phyloP scores from a whole-genome alignment of 108 stramenopile species.

The Nitzschia putrida region DNA sequence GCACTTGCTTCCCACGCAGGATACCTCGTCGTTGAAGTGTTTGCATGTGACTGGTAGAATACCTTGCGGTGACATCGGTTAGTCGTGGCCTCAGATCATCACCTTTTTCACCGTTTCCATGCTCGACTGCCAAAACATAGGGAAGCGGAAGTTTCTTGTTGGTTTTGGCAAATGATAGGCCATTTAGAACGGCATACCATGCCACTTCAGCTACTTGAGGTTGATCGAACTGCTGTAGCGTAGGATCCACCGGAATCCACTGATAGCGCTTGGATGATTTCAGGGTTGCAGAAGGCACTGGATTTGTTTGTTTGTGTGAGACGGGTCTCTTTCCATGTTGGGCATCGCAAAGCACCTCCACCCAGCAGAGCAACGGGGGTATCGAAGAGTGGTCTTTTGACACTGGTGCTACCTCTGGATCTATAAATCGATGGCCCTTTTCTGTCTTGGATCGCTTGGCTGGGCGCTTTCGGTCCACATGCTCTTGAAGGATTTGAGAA shows the following conservation, averaged over 20 bases:
- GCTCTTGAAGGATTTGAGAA: neutral
- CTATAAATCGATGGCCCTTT: too few species aligned
- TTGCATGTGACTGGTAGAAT: constrained; percentile 66
- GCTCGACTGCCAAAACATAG: constrained; percentile 76
- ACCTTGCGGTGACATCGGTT: constrained; percentile 86
- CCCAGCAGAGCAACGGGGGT: neutral
- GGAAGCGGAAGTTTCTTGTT: constrained; percentile 44
- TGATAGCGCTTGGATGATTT: constrained; percentile 1
- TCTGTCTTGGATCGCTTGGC: constrained; percentile 12
- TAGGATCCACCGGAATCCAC: constrained; percentile 40
- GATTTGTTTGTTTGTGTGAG: too few species aligned
- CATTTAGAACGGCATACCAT: constrained; percentile 26
- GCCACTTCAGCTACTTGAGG: constrained; percentile 51
- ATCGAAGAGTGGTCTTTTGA: too few species aligned
- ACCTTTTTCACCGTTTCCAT: constrained; percentile 6
- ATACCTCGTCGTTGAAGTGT: constrained; percentile 66
- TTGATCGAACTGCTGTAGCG: constrained; percentile 36
- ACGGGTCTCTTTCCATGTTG: neutral
- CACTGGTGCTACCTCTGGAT: too few species aligned
- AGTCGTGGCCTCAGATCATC: constrained; percentile 31
- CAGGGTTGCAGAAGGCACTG: neutral
- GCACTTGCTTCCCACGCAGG: constrained; percentile 22
- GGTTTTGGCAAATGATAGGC: constrained; percentile 1
- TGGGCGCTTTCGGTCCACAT: constrained; percentile 14
- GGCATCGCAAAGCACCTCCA: neutral